Conservation (phyloP, 169 alveolate genomes). For the Cryptosporidium ubiquitum region DNA sequence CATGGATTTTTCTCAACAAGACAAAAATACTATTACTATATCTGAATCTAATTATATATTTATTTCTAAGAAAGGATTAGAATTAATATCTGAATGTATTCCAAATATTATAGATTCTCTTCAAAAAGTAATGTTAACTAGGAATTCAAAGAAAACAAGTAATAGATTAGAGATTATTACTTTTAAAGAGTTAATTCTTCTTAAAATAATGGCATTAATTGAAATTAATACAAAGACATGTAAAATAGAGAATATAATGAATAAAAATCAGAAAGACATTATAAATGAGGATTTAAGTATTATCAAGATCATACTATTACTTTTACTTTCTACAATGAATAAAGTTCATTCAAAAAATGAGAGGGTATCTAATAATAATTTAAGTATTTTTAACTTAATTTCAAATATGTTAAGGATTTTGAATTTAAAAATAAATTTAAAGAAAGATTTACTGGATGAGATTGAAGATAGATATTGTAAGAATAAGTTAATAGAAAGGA, state of each 20-base stretch:
- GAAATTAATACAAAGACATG: background rate
- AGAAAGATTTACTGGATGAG: background rate
- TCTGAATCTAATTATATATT: background rate
- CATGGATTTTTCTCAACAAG: background rate
- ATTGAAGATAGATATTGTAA: background rate
- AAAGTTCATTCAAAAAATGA: slow-evolving; percentile 12
- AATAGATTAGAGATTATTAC: slow-evolving; percentile 12
- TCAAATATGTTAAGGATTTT: background rate
- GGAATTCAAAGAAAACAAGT: background rate
- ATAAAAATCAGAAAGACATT: too few species aligned
- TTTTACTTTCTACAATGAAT: slow-evolving; percentile 12
- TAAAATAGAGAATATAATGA: too few species aligned
- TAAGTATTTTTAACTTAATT: slow-evolving; percentile 6
- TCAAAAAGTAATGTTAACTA: slow-evolving; percentile 7
- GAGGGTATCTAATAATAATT: background rate
- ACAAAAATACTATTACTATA: background rate
- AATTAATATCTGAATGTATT: background rate
- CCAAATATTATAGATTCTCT: slow-evolving; percentile 22
- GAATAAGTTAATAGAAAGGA: slow-evolving; percentile 3
- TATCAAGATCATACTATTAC: slow-evolving; percentile 5
- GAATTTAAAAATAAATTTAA: background rate
- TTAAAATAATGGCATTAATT: slow-evolving; percentile 18
- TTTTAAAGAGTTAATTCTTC: slow-evolving; percentile 22
- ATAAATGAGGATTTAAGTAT: background rate
- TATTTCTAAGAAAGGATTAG: slow-evolving; percentile 10